A percentile compares a stretch with the other conserved stretches of the same genome.
Evolutionary conservation across 495 filamentous ascomycete genomes (phyloP).

Genomic region (Penicillium samsonianum): DNA sequence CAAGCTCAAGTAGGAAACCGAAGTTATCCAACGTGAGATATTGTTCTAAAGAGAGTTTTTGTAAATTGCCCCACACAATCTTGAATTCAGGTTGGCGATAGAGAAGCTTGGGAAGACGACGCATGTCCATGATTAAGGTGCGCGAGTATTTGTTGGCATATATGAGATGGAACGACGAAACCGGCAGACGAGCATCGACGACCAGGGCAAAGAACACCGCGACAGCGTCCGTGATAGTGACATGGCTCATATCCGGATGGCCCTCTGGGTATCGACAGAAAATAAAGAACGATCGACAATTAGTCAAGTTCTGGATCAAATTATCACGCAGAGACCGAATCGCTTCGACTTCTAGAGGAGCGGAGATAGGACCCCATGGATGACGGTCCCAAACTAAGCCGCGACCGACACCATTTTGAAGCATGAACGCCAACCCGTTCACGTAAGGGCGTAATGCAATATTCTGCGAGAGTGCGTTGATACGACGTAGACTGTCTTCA

Average conservation of each 20-base stretch:
- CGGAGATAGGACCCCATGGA: constrained; percentile 29
- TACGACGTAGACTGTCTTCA: constrained; percentile 23
- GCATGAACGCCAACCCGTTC: constrained; percentile 27
- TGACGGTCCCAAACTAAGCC: constrained; percentile 30
- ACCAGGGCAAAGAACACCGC: constrained; percentile 31
- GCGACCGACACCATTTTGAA: constrained; percentile 27
- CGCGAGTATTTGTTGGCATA: constrained; percentile 30
- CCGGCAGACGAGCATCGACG: constrained; percentile 23
- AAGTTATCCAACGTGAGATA: constrained; percentile 35
- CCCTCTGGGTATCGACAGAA: constrained; percentile 35
- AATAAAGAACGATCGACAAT: constrained; percentile 34
- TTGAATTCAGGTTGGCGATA: constrained; percentile 32
- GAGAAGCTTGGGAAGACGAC: constrained; percentile 30
- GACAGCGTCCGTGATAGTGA: constrained; percentile 31
- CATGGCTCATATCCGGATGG: constrained; percentile 28
- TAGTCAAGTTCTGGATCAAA: constrained; percentile 19
- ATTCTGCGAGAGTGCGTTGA: constrained; percentile 24
- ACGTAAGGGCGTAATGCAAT: constrained; percentile 22
- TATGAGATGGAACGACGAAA: constrained; percentile 29
- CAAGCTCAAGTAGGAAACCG: constrained; percentile 29
- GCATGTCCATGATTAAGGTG: constrained; percentile 37
- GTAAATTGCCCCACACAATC: constrained; percentile 26
- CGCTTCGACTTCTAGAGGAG: constrained; percentile 22
- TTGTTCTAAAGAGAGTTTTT: constrained; percentile 31
- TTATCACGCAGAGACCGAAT: constrained; percentile 28